A percentile compares a stretch with the other conserved stretches of the same genome.
Conservation (phyloP, 768 basidiomycete genomes). For the Porpolomopsis calyptriformis region DNA sequence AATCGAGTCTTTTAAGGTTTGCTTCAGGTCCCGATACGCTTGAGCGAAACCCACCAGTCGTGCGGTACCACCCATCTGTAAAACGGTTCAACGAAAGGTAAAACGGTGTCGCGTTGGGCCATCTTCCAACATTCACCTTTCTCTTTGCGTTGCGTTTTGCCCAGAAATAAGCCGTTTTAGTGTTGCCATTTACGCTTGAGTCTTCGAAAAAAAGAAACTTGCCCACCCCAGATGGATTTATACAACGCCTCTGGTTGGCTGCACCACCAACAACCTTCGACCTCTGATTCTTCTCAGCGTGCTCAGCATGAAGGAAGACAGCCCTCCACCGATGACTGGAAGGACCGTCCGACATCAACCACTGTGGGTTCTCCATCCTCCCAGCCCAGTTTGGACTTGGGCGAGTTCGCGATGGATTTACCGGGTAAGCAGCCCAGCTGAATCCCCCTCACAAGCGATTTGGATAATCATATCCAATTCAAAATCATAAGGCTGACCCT, state of each 20-base stretch:
- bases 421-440: slow-evolving; percentile 28
- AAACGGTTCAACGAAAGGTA: slow-evolving; percentile 13
- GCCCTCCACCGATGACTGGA: slow-evolving; percentile 33
- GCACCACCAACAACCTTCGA: slow-evolving; percentile 23
- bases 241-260: slow-evolving; percentile 32
- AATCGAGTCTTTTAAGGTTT: slow-evolving; percentile 8
- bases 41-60: slow-evolving; percentile 18
- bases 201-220: slow-evolving; percentile 23
- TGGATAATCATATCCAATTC: slow-evolving; percentile 1
- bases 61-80: slow-evolving; percentile 13
- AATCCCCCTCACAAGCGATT: too few species aligned
- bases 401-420: slow-evolving; percentile 35
- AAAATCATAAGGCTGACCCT: neutral
- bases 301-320: slow-evolving; percentile 20
- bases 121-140: slow-evolving; percentile 7
- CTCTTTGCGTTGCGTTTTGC: slow-evolving; percentile 13
- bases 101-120: slow-evolving; percentile 18
- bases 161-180: slow-evolving; percentile 23
- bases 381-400: slow-evolving; percentile 26
- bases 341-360: slow-evolving; percentile 26
- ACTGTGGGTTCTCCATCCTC: slow-evolving; percentile 11
- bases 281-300: slow-evolving; percentile 25
- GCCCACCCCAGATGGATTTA: slow-evolving; percentile 33
- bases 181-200: slow-evolving; percentile 21
- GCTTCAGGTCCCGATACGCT: slow-evolving; percentile 15